A percentile compares a stretch with the other conserved stretches of the same genome.
These are phyloP conservation scores for Keithomyces neogunnii DNA, from an alignment of 2,329 filamentous ascomycete species.

Conservation along the genomic window DNA sequence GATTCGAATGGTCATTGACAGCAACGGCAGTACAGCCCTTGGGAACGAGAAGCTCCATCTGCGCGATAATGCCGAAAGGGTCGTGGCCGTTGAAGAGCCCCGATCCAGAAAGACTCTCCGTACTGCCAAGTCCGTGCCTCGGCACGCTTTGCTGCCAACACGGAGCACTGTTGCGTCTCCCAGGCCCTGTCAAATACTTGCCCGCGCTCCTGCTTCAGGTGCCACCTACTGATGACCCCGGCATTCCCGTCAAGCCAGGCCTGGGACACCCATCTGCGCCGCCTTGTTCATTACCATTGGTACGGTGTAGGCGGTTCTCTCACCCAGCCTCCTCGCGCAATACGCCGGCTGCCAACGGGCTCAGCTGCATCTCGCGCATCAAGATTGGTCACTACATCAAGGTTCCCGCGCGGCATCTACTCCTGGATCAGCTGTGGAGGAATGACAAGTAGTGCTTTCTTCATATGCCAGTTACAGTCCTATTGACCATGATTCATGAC, in stretches of 20 bases:
- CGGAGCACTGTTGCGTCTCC: no score
- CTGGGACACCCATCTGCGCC: conserved; percentile 41
- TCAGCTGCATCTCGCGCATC: conserved; percentile 39
- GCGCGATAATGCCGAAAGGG: no score
- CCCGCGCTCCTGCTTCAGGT: conserved; percentile 6
- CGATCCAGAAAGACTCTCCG: no score
- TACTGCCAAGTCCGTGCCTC: no score
- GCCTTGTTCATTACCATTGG: conserved; percentile 46
- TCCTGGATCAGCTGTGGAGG: conserved; percentile 39
- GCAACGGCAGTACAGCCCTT: no score
- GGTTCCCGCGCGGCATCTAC: conserved; percentile 40
- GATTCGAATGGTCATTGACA: no score
- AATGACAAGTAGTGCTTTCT: conserved; percentile 29
- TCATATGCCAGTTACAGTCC: neutral
- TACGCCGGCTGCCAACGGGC: conserved; percentile 36
- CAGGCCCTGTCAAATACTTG: no score
- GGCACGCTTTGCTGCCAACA: no score
- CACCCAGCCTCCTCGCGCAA: conserved; percentile 28
- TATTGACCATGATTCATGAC: neutral
- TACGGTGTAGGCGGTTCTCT: conserved; percentile 41
- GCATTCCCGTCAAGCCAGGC: conserved; percentile 39
- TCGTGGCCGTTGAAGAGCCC: no score
- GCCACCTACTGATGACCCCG: conserved; percentile 35
- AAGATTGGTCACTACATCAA: conserved; percentile 49
- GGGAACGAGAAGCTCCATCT: no score